Percentiles rank a stretch among this genome's conserved stretches.
Conservation (phyloP, 1,139 yeast genomes). For the Candida buenavistaensis region DNA sequence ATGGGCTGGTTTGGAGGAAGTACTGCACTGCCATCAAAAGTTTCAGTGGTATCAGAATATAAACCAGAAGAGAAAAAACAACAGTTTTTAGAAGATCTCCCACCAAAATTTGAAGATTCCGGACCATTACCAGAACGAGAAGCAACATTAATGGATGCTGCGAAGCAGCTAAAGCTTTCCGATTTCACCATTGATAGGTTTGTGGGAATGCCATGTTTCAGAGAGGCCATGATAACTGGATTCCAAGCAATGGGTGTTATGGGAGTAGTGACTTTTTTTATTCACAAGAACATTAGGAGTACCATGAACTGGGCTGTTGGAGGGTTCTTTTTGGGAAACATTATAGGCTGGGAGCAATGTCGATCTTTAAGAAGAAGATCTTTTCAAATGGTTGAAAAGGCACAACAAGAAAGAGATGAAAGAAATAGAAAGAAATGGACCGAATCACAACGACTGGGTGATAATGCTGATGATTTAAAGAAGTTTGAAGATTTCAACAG, state of each 20-base stretch:
- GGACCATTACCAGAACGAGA: conserved; percentile 16
- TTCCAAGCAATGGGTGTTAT: conserved; percentile 81
- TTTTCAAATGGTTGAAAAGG: conserved; percentile 60
- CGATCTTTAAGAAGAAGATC: conserved; percentile 67
- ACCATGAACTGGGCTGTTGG: conserved; percentile 84
- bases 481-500: conserved; percentile 27
- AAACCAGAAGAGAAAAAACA: conserved; percentile 17
- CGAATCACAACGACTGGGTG: conserved; percentile 16
- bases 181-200: conserved; percentile 62
- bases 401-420: conserved; percentile 52
- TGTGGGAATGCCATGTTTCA: conserved; percentile 78
- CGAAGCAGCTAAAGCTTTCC: conserved; percentile 28
- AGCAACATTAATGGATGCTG: conserved; percentile 32
- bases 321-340: conserved; percentile 76
- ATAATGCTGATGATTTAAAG: conserved; percentile 24
- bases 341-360: conserved; percentile 93
- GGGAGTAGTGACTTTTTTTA: conserved; percentile 68
- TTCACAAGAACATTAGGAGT: conserved; percentile 60
- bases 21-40: conserved; percentile 22
- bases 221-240: conserved; percentile 87
- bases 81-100: conserved; percentile 34
- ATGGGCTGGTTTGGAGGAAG: conserved; percentile 37
- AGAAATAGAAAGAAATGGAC: conserved; percentile 31
- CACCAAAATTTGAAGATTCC: conserved; percentile 48
- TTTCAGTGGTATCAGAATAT: conserved; percentile 26